Conservation (phyloP, 495 filamentous ascomycete species). For the Lepidopterella palustris region DNA sequence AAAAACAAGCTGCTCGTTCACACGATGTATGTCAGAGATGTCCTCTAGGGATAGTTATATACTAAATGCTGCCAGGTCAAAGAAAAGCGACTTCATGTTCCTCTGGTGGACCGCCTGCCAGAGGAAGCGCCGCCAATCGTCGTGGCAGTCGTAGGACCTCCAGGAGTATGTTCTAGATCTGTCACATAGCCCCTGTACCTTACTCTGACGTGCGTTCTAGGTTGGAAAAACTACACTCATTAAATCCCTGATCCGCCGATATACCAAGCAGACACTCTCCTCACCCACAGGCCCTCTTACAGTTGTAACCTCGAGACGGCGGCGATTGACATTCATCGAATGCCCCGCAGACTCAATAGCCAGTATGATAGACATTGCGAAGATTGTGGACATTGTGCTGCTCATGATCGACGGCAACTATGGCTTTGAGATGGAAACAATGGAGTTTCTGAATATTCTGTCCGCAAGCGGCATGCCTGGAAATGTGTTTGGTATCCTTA, state of each 20-base stretch:
- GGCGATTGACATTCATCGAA: conserved; percentile 91
- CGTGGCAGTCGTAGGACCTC: conserved; percentile 87
- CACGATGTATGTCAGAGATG: conserved; percentile 63
- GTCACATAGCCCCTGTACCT: conserved; percentile 35
- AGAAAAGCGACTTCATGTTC: conserved; percentile 93
- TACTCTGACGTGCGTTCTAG: conserved; percentile 33
- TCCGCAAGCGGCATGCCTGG: conserved; percentile 91
- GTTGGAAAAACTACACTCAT: conserved; percentile 67
- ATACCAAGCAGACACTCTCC: conserved; percentile 89
- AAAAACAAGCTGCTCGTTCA: conserved; percentile 77
- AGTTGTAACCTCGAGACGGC: conserved; percentile 86
- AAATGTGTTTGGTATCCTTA: conserved; percentile 95
- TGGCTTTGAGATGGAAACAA: conserved; percentile 99
- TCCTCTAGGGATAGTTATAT: background rate
- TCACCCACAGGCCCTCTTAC: conserved; percentile 88
- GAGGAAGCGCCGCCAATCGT: conserved; percentile 93
- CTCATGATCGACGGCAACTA: conserved; percentile 98
- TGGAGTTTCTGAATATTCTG: conserved; percentile 95
- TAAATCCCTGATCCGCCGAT: conserved; percentile 88
- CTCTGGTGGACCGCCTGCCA: conserved; percentile 86
- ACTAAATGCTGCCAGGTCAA: conserved; percentile 54
- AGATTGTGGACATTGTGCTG: conserved; percentile 92
- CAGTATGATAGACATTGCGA: conserved; percentile 90
- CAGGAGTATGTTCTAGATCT: conserved; percentile 67
- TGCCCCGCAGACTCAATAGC: conserved; percentile 89